Evolutionary conservation across 2,329 filamentous ascomycete genomes (phyloP).

Genomic region (Exutisphaerella laricina): DNA sequence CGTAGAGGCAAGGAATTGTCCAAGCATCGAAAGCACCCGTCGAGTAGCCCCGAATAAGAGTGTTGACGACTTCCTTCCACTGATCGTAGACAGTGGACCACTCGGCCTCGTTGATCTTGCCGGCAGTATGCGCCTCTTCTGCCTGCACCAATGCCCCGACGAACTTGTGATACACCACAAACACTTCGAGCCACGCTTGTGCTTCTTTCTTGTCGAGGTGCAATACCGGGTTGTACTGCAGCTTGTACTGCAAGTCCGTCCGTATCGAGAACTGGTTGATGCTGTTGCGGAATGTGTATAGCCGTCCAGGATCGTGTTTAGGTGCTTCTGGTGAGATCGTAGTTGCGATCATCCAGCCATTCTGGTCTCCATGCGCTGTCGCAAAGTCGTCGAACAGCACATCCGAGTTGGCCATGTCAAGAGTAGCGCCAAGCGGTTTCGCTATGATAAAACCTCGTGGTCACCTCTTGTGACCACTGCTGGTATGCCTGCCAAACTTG

Average conservation of each 20-base stretch:
- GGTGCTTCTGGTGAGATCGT: conserved; percentile 68
- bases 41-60: conserved; percentile 74
- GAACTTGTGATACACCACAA: conserved; percentile 77
- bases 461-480: too few species aligned
- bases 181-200: conserved; percentile 82
- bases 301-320: conserved; percentile 55
- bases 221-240: conserved; percentile 56
- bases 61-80: conserved; percentile 79
- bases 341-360: conserved; percentile 68
- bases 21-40: conserved; percentile 73
- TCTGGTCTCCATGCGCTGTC: conserved; percentile 61
- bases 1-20: conserved; percentile 88
- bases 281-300: conserved; percentile 65
- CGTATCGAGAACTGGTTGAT: conserved; percentile 62
- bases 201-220: conserved; percentile 53
- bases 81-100: conserved; percentile 80
- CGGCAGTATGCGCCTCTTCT: conserved; percentile 49
- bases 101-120: conserved; percentile 46
- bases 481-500: too few species aligned
- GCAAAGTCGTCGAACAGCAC: conserved; percentile 68
- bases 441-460: too few species aligned
- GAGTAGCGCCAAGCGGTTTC: neutral
- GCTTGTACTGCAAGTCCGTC: conserved; percentile 62
- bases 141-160: conserved; percentile 65
- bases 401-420: conserved; percentile 38